These are phyloP conservation scores for Xylariaceae sp. DNA, from an alignment of 2,329 filamentous ascomycete species.

Conservation along the genomic window DNA sequence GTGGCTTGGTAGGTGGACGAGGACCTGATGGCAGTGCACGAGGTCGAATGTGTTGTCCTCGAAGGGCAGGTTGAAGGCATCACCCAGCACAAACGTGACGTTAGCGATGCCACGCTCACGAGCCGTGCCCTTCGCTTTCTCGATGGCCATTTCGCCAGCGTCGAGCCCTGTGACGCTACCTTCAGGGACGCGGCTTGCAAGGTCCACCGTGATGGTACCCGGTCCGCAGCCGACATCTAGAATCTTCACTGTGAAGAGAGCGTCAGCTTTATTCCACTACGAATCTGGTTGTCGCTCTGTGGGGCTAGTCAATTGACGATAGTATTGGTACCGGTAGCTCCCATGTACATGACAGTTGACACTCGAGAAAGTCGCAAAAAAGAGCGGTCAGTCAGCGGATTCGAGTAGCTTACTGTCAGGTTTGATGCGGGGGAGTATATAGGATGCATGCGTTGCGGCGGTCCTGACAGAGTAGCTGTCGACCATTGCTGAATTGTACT, in stretches of 20 bases:
- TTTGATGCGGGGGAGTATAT: conserved; percentile 32
- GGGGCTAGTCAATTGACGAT: too few species aligned
- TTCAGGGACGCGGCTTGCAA: conserved; percentile 32
- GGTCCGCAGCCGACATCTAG: conserved; percentile 41
- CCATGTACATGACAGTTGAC: too few species aligned
- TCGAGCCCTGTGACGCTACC: conserved; percentile 34
- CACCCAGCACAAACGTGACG: conserved; percentile 5
- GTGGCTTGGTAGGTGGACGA: conserved; percentile 5
- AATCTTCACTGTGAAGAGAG: too few species aligned
- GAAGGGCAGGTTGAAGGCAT: conserved; percentile 9
- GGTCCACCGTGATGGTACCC: conserved; percentile 36
- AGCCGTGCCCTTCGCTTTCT: conserved; percentile 5
- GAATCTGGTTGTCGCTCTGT: too few species aligned
- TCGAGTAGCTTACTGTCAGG: conserved; percentile 25
- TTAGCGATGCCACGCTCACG: neutral
- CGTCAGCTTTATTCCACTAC: too few species aligned
- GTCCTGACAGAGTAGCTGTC: conserved; percentile 15
- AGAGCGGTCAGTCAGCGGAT: too few species aligned
- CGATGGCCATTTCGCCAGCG: conserved; percentile 8
- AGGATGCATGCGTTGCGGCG: conserved; percentile 15
- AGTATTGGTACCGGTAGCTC: too few species aligned
- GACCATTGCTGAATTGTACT: conserved; percentile 16
- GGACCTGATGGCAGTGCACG: conserved; percentile 13
- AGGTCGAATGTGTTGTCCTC: conserved; percentile 11
- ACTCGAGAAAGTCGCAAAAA: too few species aligned